Conservation (phyloP, 345 rosid species). For the Citrus maxima region DNA sequence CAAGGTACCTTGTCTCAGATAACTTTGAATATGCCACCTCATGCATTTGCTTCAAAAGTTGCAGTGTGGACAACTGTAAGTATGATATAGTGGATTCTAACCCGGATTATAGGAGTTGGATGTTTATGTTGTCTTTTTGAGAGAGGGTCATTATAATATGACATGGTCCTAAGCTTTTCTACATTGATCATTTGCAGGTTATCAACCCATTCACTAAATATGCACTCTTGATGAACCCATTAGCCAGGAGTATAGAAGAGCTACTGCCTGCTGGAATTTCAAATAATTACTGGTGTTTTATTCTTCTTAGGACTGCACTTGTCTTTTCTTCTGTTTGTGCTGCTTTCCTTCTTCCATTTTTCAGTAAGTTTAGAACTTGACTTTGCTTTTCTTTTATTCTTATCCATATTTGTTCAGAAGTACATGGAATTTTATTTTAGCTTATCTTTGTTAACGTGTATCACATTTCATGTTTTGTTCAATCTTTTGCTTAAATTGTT, state of each 20-base stretch:
- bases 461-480: background rate
- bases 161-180: slow-evolving; percentile 19
- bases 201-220: slow-evolving; percentile 90
- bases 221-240: slow-evolving; percentile 79
- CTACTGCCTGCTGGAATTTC: slow-evolving; percentile 56
- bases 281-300: slow-evolving; percentile 52
- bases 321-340: slow-evolving; percentile 74
- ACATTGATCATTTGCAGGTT: slow-evolving; percentile 46
- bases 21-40: slow-evolving; percentile 81
- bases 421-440: background rate
- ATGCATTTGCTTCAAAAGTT: slow-evolving; percentile 49
- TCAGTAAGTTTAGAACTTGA: slow-evolving; percentile 43
- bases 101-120: background rate
- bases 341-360: slow-evolving; percentile 86
- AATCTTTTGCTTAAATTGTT: background rate
- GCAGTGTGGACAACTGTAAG: slow-evolving; percentile 92
- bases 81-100: background rate
- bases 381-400: background rate
- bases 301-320: slow-evolving; percentile 66
- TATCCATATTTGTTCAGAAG: background rate
- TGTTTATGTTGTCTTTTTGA: background rate
- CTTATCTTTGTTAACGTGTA: background rate
- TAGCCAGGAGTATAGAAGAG: slow-evolving; percentile 91
- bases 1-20: slow-evolving; percentile 81
- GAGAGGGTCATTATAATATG: too few relatives aligned